These are phyloP conservation scores for Aureobasidium pullulans DNA, from an alignment of 2,329 filamentous ascomycete genomes.

Conservation along the genomic window DNA sequence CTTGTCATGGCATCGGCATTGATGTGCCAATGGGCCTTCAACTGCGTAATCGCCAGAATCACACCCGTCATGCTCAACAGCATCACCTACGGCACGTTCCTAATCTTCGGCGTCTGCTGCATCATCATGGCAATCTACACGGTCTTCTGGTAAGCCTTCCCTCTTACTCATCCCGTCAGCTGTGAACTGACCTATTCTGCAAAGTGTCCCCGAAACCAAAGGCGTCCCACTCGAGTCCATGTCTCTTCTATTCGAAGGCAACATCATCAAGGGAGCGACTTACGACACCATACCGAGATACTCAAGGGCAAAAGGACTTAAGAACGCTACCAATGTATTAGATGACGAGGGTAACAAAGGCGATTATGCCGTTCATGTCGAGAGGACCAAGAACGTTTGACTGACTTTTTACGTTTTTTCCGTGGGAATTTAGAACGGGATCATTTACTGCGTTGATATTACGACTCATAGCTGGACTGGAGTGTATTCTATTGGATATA, in stretches of 20 bases:
- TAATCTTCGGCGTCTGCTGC: constrained; percentile 36
- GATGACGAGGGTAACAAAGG: background rate
- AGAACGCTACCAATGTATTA: background rate
- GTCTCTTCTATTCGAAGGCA: constrained; percentile 35
- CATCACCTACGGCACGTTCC: constrained; percentile 36
- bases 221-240: constrained; percentile 36
- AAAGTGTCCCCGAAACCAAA: constrained; percentile 35
- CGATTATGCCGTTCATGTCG: background rate
- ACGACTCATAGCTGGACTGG: no score
- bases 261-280: constrained; percentile 33
- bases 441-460: background rate
- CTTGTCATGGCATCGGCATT: constrained; percentile 37
- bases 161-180: no score
- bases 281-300: constrained; percentile 32
- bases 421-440: background rate
- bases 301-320: constrained; percentile 25
- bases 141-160: constrained; percentile 25
- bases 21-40: constrained; percentile 42
- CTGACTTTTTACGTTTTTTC: background rate
- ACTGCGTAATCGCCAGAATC: constrained; percentile 23
- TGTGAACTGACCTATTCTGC: background rate
- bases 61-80: constrained; percentile 36
- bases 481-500: no score
- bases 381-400: background rate
- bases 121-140: constrained; percentile 36